A percentile compares a stretch with the other conserved stretches of the same genome.
These are phyloP conservation scores for Aspergillus wentii DNA, from an alignment of 495 filamentous ascomycete genomes.

Conservation along the genomic window DNA sequence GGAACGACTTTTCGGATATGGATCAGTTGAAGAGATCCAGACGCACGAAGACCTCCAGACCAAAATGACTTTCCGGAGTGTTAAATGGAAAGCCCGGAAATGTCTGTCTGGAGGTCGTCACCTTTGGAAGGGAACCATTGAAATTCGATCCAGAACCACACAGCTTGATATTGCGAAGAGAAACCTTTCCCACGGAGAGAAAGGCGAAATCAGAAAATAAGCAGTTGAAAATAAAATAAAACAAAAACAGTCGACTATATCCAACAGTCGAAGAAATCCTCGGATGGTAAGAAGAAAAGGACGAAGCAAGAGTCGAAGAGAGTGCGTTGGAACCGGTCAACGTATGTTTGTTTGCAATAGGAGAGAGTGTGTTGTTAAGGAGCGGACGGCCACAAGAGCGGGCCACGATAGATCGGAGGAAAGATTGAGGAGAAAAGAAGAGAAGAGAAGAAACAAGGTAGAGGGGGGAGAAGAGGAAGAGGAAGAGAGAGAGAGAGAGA, in stretches of 20 bases:
- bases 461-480: conserved; percentile 3
- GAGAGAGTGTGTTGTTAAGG: conserved; percentile 23
- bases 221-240: conserved; percentile 2
- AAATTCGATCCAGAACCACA: conserved; percentile 25
- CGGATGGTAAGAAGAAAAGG: too few relatives aligned
- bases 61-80: conserved; percentile 26
- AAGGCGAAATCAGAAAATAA: neutral
- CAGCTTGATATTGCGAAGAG: conserved; percentile 11
- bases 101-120: conserved; percentile 46
- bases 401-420: conserved; percentile 27
- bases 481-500: neutral
- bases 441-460: conserved; percentile 5
- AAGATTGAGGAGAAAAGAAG: conserved; percentile 3
- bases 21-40: conserved; percentile 33
- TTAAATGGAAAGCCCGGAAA: conserved; percentile 28
- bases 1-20: too few relatives aligned
- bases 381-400: conserved; percentile 45
- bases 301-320: neutral
- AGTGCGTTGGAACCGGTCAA: conserved; percentile 1
- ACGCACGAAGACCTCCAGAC: conserved; percentile 40
- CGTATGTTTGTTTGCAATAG: conserved; percentile 2
- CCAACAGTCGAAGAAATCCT: neutral
- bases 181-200: neutral
- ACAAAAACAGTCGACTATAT: neutral
- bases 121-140: conserved; percentile 29